Conservation (phyloP, 805 yeast genomes). For the Nakazawaea ishiwadae region DNA sequence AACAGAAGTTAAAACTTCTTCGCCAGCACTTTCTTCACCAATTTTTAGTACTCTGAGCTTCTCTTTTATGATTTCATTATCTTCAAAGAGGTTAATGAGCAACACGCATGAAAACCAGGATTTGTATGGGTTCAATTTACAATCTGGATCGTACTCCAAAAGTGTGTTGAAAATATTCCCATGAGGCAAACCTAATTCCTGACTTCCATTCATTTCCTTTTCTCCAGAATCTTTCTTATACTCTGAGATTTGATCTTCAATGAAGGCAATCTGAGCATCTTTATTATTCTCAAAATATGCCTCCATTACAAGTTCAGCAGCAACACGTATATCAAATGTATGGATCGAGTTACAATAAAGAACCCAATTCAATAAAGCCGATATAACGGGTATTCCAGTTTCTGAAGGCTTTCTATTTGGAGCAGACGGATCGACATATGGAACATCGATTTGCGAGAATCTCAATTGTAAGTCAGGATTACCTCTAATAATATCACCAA, state of each 20-base stretch:
- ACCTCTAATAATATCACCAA: constrained; percentile 70
- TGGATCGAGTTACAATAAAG: constrained; percentile 77
- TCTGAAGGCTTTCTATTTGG: constrained; percentile 21
- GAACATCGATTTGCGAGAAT: constrained; percentile 84
- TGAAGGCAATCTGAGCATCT: constrained; percentile 56
- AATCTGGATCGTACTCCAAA: constrained; percentile 70
- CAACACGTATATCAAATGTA: constrained; percentile 73
- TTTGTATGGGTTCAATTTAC: constrained; percentile 78
- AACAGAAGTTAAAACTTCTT: constrained; percentile 63
- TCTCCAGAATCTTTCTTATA: constrained; percentile 22
- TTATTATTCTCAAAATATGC: constrained; percentile 64
- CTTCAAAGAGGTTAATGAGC: constrained; percentile 58
- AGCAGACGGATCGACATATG: constrained; percentile 72
- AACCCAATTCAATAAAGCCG: constrained; percentile 80
- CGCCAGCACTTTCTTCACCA: constrained; percentile 60
- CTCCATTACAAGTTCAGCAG: constrained; percentile 60
- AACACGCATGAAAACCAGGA: constrained; percentile 78
- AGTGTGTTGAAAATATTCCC: constrained; percentile 68
- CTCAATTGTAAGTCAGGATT: constrained; percentile 65
- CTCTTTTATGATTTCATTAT: constrained; percentile 42
- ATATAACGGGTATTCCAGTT: constrained; percentile 57
- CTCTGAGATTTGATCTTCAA: constrained; percentile 57
- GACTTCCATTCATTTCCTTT: constrained; percentile 4
- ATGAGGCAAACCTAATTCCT: constrained; percentile 21
- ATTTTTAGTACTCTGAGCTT: constrained; percentile 43